Percentiles rank a stretch among this genome's conserved stretches.
These are phyloP conservation scores for Thelephora terrestris DNA, from an alignment of 1,284 basidiomycete species.

Conservation along the genomic window DNA sequence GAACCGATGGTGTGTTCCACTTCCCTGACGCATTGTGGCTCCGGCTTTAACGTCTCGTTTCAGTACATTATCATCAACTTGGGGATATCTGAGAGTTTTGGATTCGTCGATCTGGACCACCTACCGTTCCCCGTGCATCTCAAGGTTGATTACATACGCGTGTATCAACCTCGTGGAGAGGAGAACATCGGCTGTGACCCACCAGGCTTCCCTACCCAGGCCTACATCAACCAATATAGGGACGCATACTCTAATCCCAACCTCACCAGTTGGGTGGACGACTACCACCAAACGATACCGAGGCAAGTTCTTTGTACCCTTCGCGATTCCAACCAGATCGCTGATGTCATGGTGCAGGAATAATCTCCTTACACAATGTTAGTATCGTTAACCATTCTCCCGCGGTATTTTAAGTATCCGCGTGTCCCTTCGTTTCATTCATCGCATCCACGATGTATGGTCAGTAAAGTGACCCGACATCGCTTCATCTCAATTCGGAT, in stretches of 20 bases:
- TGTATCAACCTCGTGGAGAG: slow-evolving; percentile 39
- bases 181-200: slow-evolving; percentile 48
- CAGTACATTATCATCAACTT: slow-evolving; percentile 45
- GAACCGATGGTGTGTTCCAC: slow-evolving; percentile 45
- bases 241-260: slow-evolving; percentile 31
- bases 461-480: no score
- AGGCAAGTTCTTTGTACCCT: slow-evolving; percentile 16
- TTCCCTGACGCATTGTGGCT: background rate
- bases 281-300: slow-evolving; percentile 26
- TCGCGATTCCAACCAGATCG: background rate
- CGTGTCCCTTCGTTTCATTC: no score
- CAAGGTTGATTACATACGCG: slow-evolving; percentile 49
- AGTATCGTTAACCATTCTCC: no score
- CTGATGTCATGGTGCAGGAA: no score
- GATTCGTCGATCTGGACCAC: slow-evolving; percentile 33
- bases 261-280: slow-evolving; percentile 28
- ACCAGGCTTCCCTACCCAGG: slow-evolving; percentile 37
- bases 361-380: no score
- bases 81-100: slow-evolving; percentile 47
- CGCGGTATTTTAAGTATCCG: no score
- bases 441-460: no score
- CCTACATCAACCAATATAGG: slow-evolving; percentile 35
- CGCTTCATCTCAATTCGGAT: no score
- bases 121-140: slow-evolving; percentile 37
- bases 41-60: background rate